These are phyloP conservation scores for Rhizopogon rudus DNA, from an alignment of 768 basidiomycete genomes.

Conservation along the genomic window DNA sequence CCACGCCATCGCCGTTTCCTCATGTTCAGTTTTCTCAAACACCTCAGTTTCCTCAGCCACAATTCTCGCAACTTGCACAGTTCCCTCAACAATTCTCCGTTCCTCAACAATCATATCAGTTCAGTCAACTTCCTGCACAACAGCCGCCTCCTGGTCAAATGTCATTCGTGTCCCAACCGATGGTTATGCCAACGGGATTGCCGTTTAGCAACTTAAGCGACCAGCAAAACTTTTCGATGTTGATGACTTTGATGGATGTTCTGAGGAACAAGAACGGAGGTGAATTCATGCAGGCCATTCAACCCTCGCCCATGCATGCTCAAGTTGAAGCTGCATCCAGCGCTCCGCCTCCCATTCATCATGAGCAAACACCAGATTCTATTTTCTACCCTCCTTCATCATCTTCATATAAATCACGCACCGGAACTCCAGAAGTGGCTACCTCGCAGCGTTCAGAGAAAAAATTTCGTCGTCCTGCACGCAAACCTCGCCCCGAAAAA, in stretches of 20 bases:
- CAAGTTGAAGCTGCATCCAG: conserved; percentile 1
- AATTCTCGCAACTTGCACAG: conserved; percentile 11
- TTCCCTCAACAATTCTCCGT: conserved; percentile 14
- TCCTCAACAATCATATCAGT: conserved; percentile 1
- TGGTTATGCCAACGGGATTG: neutral
- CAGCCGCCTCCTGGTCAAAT: neutral
- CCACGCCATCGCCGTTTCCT: neutral
- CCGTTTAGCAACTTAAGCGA: neutral
- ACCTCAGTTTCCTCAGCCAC: conserved; percentile 16
- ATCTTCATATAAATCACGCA: neutral
- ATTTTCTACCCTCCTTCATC: conserved; percentile 1
- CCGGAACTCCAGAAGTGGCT: neutral
- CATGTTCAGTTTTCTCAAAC: conserved; percentile 10
- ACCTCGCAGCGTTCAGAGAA: neutral
- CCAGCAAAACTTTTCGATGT: neutral
- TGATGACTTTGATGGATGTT: conserved; percentile 8
- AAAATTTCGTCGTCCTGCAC: neutral
- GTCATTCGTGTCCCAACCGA: neutral
- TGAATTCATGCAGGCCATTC: neutral
- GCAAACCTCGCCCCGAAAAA: conserved; percentile 4
- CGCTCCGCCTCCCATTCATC: neutral
- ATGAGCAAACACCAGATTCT: neutral
- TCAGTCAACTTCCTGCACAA: neutral
- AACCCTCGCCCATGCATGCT: neutral
- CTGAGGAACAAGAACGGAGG: conserved; percentile 5